A percentile compares a stretch with the other conserved stretches of the same genome.
These are phyloP conservation scores for Fusarium citri DNA, from an alignment of 2,329 filamentous ascomycete genomes.

Conservation along the genomic window DNA sequence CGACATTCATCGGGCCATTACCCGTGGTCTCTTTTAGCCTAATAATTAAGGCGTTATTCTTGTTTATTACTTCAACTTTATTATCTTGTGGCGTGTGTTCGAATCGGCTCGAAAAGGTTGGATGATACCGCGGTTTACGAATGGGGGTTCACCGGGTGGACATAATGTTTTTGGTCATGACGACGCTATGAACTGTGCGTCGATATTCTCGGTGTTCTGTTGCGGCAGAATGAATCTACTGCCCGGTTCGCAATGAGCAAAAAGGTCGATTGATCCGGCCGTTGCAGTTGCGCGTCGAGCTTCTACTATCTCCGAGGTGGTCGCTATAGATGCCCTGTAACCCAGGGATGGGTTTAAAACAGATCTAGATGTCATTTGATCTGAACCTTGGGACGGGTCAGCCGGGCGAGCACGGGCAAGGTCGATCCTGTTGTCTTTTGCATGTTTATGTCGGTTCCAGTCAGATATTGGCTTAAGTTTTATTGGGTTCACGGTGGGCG, in stretches of 20 bases:
- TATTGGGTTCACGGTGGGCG: slow-evolving; percentile 15
- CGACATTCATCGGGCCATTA: slow-evolving; percentile 19
- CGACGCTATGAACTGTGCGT: slow-evolving; percentile 46
- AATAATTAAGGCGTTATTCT: slow-evolving; percentile 36
- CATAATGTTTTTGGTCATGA: slow-evolving; percentile 46
- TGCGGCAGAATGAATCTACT: slow-evolving; percentile 3
- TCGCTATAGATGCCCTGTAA: slow-evolving; percentile 1
- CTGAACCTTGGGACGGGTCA: background rate
- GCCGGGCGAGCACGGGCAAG: slow-evolving; percentile 14
- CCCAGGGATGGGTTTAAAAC: slow-evolving; percentile 18
- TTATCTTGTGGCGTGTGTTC: slow-evolving; percentile 34
- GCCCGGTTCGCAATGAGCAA: slow-evolving; percentile 1
- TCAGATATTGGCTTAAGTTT: slow-evolving; percentile 18
- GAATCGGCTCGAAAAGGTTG: slow-evolving; percentile 40
- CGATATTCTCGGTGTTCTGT: slow-evolving; percentile 26
- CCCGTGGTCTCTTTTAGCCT: slow-evolving; percentile 17
- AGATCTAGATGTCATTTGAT: slow-evolving; percentile 7
- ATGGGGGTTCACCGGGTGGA: slow-evolving; percentile 33
- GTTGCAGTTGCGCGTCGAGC: background rate
- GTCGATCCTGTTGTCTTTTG: slow-evolving; percentile 20
- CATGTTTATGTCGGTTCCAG: slow-evolving; percentile 27
- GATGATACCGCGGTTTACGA: slow-evolving; percentile 32
- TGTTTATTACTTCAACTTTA: slow-evolving; percentile 43
- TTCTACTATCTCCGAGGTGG: slow-evolving; percentile 14
- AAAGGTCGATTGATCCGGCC: slow-evolving; percentile 13